phyloP scores from a whole-genome alignment of 2,329 filamentous ascomycete genomes.

The Bipolaris zeicola region DNA sequence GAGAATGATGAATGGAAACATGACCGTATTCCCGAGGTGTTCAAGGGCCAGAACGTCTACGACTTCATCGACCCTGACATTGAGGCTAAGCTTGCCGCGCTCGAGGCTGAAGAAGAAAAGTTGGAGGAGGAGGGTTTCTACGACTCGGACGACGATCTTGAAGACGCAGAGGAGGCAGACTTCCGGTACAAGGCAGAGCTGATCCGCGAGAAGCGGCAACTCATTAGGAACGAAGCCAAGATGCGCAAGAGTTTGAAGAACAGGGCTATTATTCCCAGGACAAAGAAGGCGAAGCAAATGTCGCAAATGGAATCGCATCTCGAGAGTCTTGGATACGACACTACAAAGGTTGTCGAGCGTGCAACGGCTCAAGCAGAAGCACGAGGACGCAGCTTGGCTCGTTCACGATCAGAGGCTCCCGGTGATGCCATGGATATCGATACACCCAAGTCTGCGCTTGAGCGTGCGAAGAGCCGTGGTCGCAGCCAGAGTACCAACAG shows the following conservation, averaged over 20 bases:
- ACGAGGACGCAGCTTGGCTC: conserved; percentile 72
- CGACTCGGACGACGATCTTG: conserved; percentile 73
- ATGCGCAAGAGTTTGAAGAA: conserved; percentile 99
- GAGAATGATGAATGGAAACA: conserved; percentile 93
- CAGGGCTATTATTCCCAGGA: conserved; percentile 87
- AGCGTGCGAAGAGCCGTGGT: conserved; percentile 72
- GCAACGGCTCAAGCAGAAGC: conserved; percentile 65
- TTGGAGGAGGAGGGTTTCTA: conserved; percentile 93
- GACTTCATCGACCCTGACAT: conserved; percentile 98
- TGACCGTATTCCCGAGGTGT: conserved; percentile 92
- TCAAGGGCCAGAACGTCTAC: conserved; percentile 95
- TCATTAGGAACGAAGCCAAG: conserved; percentile 92
- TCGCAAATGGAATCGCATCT: conserved; percentile 87
- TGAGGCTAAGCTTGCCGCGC: conserved; percentile 84
- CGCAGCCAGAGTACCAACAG: conserved; percentile 70
- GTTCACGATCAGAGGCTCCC: conserved; percentile 59
- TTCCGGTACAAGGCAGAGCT: conserved; percentile 89
- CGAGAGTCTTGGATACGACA: conserved; percentile 84
- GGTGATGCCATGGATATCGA: conserved; percentile 75
- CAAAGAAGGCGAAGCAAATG: conserved; percentile 77
- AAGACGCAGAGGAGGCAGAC: conserved; percentile 87
- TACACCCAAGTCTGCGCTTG: conserved; percentile 46
- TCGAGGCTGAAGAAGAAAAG: conserved; percentile 95
- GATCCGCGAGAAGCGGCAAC: conserved; percentile 90
- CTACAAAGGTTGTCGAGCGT: conserved; percentile 73